Percentiles rank a stretch among this genome's conserved stretches.
Evolutionary conservation across 768 basidiomycete genomes (phyloP).

Genomic region (Pholiota conissans): DNA sequence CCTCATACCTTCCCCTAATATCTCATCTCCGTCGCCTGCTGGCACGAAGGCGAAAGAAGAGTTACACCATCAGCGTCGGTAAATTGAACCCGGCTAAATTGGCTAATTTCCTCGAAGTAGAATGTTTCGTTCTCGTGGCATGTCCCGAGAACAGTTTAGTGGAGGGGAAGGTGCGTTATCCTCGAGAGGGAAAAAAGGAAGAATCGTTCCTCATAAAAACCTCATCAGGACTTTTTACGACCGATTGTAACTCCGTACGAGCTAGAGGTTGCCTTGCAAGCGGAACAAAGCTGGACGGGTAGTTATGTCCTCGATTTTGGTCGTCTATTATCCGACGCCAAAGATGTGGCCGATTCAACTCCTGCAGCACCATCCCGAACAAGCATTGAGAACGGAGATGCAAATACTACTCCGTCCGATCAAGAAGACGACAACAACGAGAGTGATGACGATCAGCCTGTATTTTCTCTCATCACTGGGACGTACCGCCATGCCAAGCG

Average conservation of each 20-base stretch:
- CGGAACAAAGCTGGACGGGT: slow-evolving; percentile 71
- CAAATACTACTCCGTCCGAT: slow-evolving; percentile 25
- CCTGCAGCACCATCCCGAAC: not conserved
- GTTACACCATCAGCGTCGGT: slow-evolving; percentile 93
- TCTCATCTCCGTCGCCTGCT: slow-evolving; percentile 75
- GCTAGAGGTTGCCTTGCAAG: slow-evolving; percentile 74
- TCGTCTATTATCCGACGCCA: slow-evolving; percentile 44
- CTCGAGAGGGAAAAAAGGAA: no score
- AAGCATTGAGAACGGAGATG: slow-evolving; percentile 15
- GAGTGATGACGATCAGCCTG: slow-evolving; percentile 68
- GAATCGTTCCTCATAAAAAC: not conserved
- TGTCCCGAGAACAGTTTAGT: slow-evolving; percentile 91
- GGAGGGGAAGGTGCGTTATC: slow-evolving; percentile 53
- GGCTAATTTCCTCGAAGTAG: slow-evolving; percentile 94
- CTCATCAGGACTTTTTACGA: slow-evolving; percentile 73
- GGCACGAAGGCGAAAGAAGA: slow-evolving; percentile 73
- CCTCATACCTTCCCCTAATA: slow-evolving; percentile 85
- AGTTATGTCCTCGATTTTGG: slow-evolving; percentile 80
- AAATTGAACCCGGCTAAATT: slow-evolving; percentile 94
- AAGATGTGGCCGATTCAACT: not conserved
- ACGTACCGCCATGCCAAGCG: slow-evolving; percentile 78
- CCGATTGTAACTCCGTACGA: slow-evolving; percentile 97
- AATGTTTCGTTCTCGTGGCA: slow-evolving; percentile 93
- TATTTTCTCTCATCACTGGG: slow-evolving; percentile 86
- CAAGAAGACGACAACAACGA: slow-evolving; percentile 28